These are phyloP conservation scores for Nakazawaea ernobii DNA, from an alignment of 805 yeast genomes.

Conservation along the genomic window DNA sequence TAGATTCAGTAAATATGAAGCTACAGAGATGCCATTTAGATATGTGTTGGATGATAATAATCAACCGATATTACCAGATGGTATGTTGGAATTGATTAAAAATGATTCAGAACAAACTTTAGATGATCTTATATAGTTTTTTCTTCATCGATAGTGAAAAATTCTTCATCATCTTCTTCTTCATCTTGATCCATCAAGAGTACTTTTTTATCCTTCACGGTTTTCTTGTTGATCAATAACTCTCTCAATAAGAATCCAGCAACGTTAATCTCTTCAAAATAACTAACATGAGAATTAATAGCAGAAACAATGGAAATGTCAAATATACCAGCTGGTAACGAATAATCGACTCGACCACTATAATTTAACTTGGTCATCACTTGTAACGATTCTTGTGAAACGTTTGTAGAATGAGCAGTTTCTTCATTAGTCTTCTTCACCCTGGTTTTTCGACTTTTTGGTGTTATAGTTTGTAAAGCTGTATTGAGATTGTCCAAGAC, in stretches of 20 bases:
- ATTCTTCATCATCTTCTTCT: slow-evolving; percentile 7
- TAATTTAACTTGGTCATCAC: slow-evolving; percentile 48
- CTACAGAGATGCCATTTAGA: slow-evolving; percentile 97
- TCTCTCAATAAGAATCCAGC: slow-evolving; percentile 74
- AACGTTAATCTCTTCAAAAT: slow-evolving; percentile 81
- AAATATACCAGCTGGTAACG: slow-evolving; percentile 69
- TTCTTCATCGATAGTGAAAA: slow-evolving; percentile 1
- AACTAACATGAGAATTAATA: slow-evolving; percentile 81
- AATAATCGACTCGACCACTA: slow-evolving; percentile 77
- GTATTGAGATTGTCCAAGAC: slow-evolving; percentile 15
- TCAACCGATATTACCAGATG: slow-evolving; percentile 83
- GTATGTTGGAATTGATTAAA: slow-evolving; percentile 83
- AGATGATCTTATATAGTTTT: slow-evolving; percentile 51
- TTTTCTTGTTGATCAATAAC: slow-evolving; percentile 21
- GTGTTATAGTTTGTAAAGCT: slow-evolving; percentile 4
- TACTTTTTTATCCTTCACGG: slow-evolving; percentile 5
- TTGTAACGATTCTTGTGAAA: slow-evolving; percentile 22
- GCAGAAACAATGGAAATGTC: slow-evolving; percentile 79
- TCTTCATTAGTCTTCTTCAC: slow-evolving; percentile 14
- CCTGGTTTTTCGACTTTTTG: background rate
- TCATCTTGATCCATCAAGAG: slow-evolving; percentile 2
- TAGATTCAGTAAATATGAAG: slow-evolving; percentile 79
- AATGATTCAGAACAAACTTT: slow-evolving; percentile 79
- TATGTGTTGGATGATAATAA: slow-evolving; percentile 62
- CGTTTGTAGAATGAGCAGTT: slow-evolving; percentile 19